A percentile compares a stretch with the other conserved stretches of the same genome.
phyloP scores from a whole-genome alignment of 148 eudicot species.

The Spergularia bocconei region DNA sequence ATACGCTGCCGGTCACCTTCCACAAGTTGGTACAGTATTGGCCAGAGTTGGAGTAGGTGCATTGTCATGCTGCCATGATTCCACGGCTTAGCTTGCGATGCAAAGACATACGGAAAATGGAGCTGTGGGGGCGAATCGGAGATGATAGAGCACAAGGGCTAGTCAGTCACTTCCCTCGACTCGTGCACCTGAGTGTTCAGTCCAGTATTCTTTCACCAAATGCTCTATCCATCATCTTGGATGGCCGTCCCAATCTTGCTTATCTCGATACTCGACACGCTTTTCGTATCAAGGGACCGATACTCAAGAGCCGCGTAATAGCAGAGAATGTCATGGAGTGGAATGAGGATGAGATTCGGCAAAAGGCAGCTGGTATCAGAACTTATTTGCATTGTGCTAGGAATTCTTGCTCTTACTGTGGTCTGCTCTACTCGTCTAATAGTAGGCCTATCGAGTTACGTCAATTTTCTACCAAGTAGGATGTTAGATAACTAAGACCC shows the following conservation, averaged over 20 bases:
- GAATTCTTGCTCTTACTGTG: background rate
- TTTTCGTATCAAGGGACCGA: background rate
- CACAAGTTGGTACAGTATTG: background rate
- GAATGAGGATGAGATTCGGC: background rate
- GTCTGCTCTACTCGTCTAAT: background rate
- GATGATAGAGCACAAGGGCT: background rate
- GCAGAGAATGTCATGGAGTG: constrained; percentile 1
- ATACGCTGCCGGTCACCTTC: background rate
- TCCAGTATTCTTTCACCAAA: background rate
- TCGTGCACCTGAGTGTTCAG: constrained; percentile 3
- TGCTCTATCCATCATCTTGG: constrained; percentile 7
- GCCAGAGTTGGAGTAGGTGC: background rate
- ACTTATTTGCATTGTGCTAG: background rate
- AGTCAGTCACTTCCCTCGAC: constrained; percentile 4
- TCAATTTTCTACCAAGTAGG: background rate
- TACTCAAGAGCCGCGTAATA: background rate
- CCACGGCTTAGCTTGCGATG: background rate
- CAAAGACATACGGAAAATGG: background rate
- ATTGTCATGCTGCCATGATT: background rate
- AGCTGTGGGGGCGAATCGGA: background rate
- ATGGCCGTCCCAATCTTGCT: background rate
- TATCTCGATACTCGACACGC: constrained; percentile 15
- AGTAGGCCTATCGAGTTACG: background rate
- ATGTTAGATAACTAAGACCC: too few relatives aligned
- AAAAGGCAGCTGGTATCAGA: too few relatives aligned